Evolutionary conservation across 2,329 filamentous ascomycete genomes (phyloP).

Genomic region (Talaromyces sp.): DNA sequence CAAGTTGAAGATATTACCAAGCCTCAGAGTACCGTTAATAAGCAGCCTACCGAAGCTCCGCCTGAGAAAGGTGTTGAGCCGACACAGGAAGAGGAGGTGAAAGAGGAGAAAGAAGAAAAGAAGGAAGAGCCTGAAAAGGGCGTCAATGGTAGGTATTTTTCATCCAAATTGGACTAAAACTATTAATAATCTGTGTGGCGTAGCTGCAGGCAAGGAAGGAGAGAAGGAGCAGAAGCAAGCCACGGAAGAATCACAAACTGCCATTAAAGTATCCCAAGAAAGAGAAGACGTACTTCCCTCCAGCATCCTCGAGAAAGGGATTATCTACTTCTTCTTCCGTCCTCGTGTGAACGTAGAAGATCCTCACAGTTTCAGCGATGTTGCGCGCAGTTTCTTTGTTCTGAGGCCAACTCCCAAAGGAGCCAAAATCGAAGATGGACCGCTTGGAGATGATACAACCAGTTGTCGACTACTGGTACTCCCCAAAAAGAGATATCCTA

Average conservation of each 20-base stretch:
- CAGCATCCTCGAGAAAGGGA: constrained; percentile 76
- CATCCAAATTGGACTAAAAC: background rate
- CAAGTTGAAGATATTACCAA: constrained; percentile 26
- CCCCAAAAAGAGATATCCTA: constrained; percentile 80
- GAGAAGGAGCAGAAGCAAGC: constrained; percentile 17
- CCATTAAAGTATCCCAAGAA: constrained; percentile 50
- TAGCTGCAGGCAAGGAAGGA: constrained; percentile 7
- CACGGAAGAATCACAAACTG: constrained; percentile 30
- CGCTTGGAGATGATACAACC: constrained; percentile 51
- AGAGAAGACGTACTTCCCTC: constrained; percentile 54
- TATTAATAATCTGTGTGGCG: background rate
- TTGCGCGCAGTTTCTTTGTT: constrained; percentile 75
- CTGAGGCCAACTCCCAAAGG: constrained; percentile 68
- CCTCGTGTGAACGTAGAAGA: constrained; percentile 70
- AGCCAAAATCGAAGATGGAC: constrained; percentile 63
- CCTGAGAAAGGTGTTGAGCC: constrained; percentile 24
- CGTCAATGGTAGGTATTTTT: constrained; percentile 12
- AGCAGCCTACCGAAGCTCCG: constrained; percentile 15
- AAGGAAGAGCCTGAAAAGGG: constrained; percentile 2
- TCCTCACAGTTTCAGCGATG: constrained; percentile 65
- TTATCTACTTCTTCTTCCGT: constrained; percentile 88
- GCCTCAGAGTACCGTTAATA: constrained; percentile 16
- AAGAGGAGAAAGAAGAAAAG: constrained; percentile 19
- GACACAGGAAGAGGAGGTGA: constrained; percentile 6
- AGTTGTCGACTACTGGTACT: constrained; percentile 72